Base-by-base conservation (phyloP, 2,329 filamentous ascomycete genomes). In the Aspergillus brasiliensis region DNA sequence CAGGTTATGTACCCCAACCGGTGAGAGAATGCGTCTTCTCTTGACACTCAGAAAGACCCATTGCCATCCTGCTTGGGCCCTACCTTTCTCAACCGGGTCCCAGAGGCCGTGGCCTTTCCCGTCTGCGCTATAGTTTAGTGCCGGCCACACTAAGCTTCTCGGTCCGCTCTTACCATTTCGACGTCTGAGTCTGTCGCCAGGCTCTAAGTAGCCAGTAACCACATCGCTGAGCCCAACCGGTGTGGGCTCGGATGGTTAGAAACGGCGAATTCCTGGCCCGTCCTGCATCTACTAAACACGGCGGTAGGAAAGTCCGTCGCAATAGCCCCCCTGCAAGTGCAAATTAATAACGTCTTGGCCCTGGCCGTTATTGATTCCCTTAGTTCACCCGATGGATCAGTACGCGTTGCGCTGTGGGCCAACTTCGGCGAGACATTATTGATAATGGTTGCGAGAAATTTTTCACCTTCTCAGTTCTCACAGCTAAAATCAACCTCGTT, bases 321-420 rank as follows among this genome's bases (percentile, higher is more conserved):
- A 42, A 42, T 28, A n/a, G 25, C 51, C 21, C 37, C 6, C 37
- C 37, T 34, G 31, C 31, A 34, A 34, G 31, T 34, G 31, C 11
- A 34, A 34, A 15, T 34, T 34, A 34, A 34, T 15, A 34, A 34
- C 31, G 31, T 34, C 11, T 11, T 25, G 15, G 13, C 51, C 31
- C 51, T 38, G 8, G 7, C 31, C 31, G 51, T 19, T 28, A n/a
- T 23, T 25, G 15, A 19, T 52, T 38, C n/a, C 37, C 37, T 19
- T 27, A 40, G 52, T 55, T 27, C 37, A 28, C 15, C 51, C 37
- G 51, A 54, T 40, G 51, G 52, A 55, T 55, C 52, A 55, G 42
- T 55, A 55, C 42, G 52, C 52, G 38, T 46, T 55, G 46, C 31
- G 25, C 25, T 28, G 46, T 49, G 46, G 46, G 27, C 46, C 25